Evolutionary conservation across 495 filamentous ascomycete species (phyloP), one percentile per base, ranked within the genome.

Genomic region (Massariosphaeria phaeospora): DNA sequence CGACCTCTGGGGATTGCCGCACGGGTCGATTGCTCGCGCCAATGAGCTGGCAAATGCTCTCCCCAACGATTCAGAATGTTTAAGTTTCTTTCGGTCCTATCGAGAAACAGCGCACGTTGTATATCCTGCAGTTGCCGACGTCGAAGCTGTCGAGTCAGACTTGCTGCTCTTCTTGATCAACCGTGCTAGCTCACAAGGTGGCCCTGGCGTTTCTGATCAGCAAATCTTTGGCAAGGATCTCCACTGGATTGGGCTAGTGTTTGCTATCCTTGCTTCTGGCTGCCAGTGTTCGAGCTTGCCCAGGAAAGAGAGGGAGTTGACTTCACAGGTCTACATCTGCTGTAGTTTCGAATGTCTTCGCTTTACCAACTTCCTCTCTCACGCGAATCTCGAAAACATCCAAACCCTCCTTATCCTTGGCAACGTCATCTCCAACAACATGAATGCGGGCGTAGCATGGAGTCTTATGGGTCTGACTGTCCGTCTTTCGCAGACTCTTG

Each of bases 201-300:
- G 64, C 47, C 75, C 74, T 45, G 72, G 72, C 13, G 48, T 61
- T 10, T 53, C 61, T 9, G 61, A 64, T 13, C 46, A 66, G 35
- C 34, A 49, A n/a, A 61, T 70, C 15, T 69, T 83, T 76, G 70
- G 88, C 63, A 60, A 84, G 69, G 66, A 80, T 70, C 63, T 90
- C 70, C 82, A 76, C 1, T 82, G 75, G 64, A 63, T 91, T 8
- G 84, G 85, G 9, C 75, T 90, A 21, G 71, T 91, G 6, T 91
- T 91, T 67, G 85, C 85, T 3, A 82, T 88, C 0, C 74, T 93
- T 23, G 88, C 86, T 0, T 87, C 86, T 26, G 86, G 86, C 13
- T 86, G 83, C n/a, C 88, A 93, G 66, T 89, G 84, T 46, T 85
- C 86, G 2, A 80, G 83, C 59, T 74, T 85, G 6, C 80, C 84